phyloP scores from a whole-genome alignment of 768 basidiomycete species.

The Pleurotus salmoneostramineus region DNA sequence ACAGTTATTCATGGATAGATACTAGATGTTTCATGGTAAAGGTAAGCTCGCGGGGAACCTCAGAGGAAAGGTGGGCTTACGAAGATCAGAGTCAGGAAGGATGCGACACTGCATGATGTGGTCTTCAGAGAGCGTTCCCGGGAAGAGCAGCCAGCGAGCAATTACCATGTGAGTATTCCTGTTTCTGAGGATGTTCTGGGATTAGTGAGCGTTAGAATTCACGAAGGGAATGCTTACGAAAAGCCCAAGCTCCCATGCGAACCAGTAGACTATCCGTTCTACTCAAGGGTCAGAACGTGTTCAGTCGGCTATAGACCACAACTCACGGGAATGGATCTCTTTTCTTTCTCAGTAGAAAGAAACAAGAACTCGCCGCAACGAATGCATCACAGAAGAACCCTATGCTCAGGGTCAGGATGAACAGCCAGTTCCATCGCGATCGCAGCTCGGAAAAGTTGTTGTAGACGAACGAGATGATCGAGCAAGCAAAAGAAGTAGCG shows the following conservation, averaged over 20 bases:
- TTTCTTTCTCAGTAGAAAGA: not conserved
- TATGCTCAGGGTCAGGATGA: constrained; percentile 14
- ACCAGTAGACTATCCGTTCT: not conserved
- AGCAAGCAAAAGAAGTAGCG: constrained; percentile 11
- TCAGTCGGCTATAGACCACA: not conserved
- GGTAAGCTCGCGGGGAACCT: not conserved
- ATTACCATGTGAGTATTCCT: too few species aligned
- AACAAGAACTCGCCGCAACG: not conserved
- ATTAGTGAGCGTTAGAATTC: too few species aligned
- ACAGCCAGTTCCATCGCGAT: constrained; percentile 13
- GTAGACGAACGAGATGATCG: constrained; percentile 11
- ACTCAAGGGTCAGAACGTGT: not conserved
- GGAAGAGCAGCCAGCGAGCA: too few species aligned
- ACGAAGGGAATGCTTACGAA: too few species aligned
- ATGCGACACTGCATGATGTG: not conserved
- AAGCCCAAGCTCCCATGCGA: too few species aligned
- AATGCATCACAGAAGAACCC: constrained; percentile 8
- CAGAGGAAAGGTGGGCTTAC: not conserved
- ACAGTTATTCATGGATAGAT: constrained; percentile 1
- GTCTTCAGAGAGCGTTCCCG: too few species aligned
- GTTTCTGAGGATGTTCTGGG: too few species aligned
- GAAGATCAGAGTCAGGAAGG: not conserved
- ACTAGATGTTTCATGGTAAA: not conserved
- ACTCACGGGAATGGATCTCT: not conserved
- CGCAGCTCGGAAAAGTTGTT: constrained; percentile 12